A percentile compares a stretch with the other conserved stretches of the same genome.
Evolutionary conservation across 2,329 filamentous ascomycete species (phyloP).

Genomic region (Pseudovirgaria hyperparasitica): DNA sequence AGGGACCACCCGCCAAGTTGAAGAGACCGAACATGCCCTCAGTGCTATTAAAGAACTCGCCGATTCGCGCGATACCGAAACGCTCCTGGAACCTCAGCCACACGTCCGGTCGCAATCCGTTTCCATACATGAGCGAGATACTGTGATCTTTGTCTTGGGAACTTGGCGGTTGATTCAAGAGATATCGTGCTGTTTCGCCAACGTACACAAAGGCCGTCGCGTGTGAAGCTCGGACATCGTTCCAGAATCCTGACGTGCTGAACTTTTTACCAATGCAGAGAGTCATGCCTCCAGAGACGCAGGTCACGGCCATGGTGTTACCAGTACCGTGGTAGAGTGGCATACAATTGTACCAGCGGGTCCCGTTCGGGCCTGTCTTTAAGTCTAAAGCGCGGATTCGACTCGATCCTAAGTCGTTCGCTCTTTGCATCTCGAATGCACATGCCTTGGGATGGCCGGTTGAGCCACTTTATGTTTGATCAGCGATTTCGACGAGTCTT

Average conservation of each 20-base stretch:
- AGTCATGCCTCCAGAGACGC: slow-evolving; percentile 42
- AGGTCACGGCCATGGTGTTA: slow-evolving; percentile 43
- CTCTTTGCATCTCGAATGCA: slow-evolving; percentile 41
- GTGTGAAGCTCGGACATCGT: slow-evolving; percentile 52
- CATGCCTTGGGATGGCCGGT: slow-evolving; percentile 66
- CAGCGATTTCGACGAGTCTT: no score
- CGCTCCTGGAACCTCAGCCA: slow-evolving; percentile 53
- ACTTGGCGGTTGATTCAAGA: slow-evolving; percentile 54
- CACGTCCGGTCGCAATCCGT: slow-evolving; percentile 56
- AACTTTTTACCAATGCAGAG: slow-evolving; percentile 55
- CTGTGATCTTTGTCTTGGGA: slow-evolving; percentile 47
- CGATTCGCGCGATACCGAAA: slow-evolving; percentile 49
- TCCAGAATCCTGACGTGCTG: slow-evolving; percentile 58
- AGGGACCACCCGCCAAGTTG: slow-evolving; percentile 48
- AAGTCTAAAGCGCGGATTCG: slow-evolving; percentile 25
- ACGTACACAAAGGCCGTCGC: slow-evolving; percentile 67
- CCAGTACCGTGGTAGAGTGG: slow-evolving; percentile 67
- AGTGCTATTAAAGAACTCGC: slow-evolving; percentile 68
- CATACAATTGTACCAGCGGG: slow-evolving; percentile 68
- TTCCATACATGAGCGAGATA: slow-evolving; percentile 49
- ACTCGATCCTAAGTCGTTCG: slow-evolving; percentile 25
- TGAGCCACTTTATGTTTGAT: slow-evolving; percentile 56
- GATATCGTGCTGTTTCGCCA: slow-evolving; percentile 63
- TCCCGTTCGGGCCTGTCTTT: slow-evolving; percentile 27
- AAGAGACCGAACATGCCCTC: slow-evolving; percentile 55